Base-by-base conservation (phyloP, 306 rosid genomes). In the Rosa chinensis region DNA sequence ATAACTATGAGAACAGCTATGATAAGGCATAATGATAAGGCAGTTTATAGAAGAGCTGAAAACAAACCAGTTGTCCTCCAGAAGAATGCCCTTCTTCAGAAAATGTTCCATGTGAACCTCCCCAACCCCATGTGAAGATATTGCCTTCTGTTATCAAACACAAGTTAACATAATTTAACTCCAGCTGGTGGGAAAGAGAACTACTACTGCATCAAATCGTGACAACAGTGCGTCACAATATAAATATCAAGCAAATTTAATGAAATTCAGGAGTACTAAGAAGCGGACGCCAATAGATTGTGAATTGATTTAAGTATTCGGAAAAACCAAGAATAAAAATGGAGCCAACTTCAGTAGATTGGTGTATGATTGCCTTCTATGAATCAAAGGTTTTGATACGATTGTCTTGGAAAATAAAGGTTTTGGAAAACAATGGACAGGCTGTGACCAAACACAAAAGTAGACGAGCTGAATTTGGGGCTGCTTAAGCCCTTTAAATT, bases 111-210 rank as follows among this genome's bases (percentile, higher is more conserved):
- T 88, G 84, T 43, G 98, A 90, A 82, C 98, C 98, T 82, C 97
- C 97, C 98, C 98, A 94, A 53, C 98, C 98, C 98, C 98, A 94
- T 71, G 98, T 94, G 87, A 89, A 94, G 70, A 94, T 74, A 21
- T 82, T 84, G 67, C 97, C 97, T 75, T 88, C 97, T 94, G 90
- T 68, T 73, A 75, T 44, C 59, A 49, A 73, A 25, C 68, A 81
- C 49, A 79, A 79, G 52, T 18, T 71, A 12, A 63, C 17, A 18
- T 23, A 23, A 78, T 32, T 44, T n/a, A 20, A 55, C 12, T 55
- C 37, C 18, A 59, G 47, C 10, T 37, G 8, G 6, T 8, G 45
- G 40, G 75, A 25, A 21, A 28, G 61, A 49, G 63, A 73, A 70
- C 21, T 12, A 20, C 10, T 35, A 35, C 11, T 21, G 59, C 58